Evolutionary conservation across 805 yeast genomes (phyloP).

Genomic region (Spathaspora arborariae): DNA sequence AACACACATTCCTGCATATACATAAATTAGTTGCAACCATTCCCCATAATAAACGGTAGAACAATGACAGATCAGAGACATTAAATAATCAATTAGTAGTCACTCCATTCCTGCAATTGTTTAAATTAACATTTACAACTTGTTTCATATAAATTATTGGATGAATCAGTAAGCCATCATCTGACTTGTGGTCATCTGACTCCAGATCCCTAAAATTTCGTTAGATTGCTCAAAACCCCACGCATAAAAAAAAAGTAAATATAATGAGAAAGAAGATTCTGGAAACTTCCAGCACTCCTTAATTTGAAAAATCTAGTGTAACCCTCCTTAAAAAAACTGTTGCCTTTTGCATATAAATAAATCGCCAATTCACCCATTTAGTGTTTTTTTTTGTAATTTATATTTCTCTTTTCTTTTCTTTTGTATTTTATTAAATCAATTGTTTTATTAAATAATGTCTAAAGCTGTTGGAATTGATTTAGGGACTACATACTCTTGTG

Average conservation of each 20-base stretch:
- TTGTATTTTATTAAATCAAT: not conserved
- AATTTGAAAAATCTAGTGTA: not conserved
- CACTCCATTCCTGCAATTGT: not conserved
- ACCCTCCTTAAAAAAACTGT: not conserved
- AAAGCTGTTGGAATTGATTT: constrained; percentile 80
- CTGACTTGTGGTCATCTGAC: not conserved
- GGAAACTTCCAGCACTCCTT: not conserved
- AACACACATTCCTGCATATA: too few relatives aligned
- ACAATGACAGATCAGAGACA: too few relatives aligned
- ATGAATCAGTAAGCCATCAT: not conserved
- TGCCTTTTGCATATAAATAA: not conserved
- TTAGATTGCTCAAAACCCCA: not conserved
- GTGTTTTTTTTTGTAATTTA: not conserved
- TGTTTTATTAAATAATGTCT: constrained; percentile 12
- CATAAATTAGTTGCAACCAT: not conserved
- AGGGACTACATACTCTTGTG: constrained; percentile 98
- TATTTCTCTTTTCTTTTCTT: not conserved
- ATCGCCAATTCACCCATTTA: not conserved
- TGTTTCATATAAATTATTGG: too few relatives aligned
- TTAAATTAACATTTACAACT: not conserved
- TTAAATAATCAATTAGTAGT: too few relatives aligned
- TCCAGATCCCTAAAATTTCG: not conserved
- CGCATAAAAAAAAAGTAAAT: not conserved
- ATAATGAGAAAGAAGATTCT: not conserved
- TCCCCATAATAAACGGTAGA: not conserved